Percentiles rank a stretch among this genome's conserved stretches.
These are phyloP conservation scores for Neopestalotiopsis sp. DNA, from an alignment of 2,329 filamentous ascomycete species.

Conservation along the genomic window DNA sequence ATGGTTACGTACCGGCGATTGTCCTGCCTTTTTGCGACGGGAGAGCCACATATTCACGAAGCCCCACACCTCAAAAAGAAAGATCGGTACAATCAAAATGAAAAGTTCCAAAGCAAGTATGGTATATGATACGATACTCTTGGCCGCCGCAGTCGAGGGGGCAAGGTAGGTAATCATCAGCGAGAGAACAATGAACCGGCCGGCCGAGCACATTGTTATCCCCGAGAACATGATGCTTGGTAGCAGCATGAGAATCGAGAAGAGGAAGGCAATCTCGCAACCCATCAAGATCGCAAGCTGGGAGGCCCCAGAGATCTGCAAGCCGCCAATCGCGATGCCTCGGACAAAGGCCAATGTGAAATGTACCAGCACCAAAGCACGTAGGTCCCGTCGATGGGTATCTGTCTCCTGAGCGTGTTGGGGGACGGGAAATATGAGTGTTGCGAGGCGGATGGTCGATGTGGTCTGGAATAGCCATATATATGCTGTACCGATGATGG, in stretches of 20 bases:
- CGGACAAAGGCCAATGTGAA: constrained; percentile 24
- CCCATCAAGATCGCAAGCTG: constrained; percentile 21
- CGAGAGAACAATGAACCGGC: background rate
- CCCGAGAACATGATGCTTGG: constrained; percentile 17
- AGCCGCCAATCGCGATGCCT: constrained; percentile 23
- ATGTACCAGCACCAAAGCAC: constrained; percentile 22
- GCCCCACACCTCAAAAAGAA: background rate
- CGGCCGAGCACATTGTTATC: background rate
- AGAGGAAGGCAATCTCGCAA: constrained; percentile 24
- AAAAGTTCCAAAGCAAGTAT: constrained; percentile 8
- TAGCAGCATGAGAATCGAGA: constrained; percentile 22
- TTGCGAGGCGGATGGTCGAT: constrained; percentile 21
- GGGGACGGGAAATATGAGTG: constrained; percentile 23
- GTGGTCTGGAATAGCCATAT: constrained; percentile 23
- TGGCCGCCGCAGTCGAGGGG: background rate
- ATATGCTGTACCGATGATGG: constrained; percentile 19
- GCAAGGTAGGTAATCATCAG: constrained; percentile 6
- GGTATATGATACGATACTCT: background rate
- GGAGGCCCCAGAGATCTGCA: constrained; percentile 24
- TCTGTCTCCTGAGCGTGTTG: background rate
- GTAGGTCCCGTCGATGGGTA: constrained; percentile 20
- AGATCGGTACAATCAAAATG: background rate
- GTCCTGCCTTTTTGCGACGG: background rate
- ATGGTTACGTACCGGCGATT: background rate
- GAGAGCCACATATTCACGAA: background rate